phyloP scores from a whole-genome alignment of 805 yeast species.

The Barnettozyma californica region DNA sequence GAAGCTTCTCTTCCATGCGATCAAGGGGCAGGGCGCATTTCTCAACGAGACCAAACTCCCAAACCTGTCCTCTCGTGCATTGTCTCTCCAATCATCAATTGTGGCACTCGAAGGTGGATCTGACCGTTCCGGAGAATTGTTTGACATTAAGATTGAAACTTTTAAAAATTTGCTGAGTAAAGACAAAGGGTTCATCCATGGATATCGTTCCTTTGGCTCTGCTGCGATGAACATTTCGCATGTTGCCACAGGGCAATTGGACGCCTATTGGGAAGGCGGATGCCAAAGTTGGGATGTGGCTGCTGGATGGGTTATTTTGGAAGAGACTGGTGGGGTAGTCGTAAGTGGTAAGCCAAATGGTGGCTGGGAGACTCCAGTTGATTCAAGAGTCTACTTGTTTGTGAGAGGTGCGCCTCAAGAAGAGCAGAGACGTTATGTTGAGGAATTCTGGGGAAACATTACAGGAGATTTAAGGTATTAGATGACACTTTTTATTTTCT shows the following conservation, averaged over 20 bases:
- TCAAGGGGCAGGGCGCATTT: slow-evolving; percentile 50
- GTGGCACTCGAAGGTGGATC: slow-evolving; percentile 60
- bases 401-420: slow-evolving; percentile 42
- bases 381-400: slow-evolving; percentile 50
- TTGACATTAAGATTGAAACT: slow-evolving; percentile 43
- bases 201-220: slow-evolving; percentile 56
- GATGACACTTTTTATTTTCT: slow-evolving; percentile 12
- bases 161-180: slow-evolving; percentile 40
- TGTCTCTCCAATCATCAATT: slow-evolving; percentile 46
- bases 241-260: slow-evolving; percentile 53
- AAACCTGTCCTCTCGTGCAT: slow-evolving; percentile 27
- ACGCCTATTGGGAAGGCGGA: slow-evolving; percentile 69
- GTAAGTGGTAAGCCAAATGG: slow-evolving; percentile 48
- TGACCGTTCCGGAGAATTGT: slow-evolving; percentile 48
- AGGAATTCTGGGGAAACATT: slow-evolving; percentile 46
- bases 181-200: slow-evolving; percentile 55
- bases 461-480: slow-evolving; percentile 40
- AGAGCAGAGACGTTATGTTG: slow-evolving; percentile 40
- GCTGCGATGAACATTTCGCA: slow-evolving; percentile 60
- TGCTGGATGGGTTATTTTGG: slow-evolving; percentile 59
- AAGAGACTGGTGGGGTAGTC: slow-evolving; percentile 53
- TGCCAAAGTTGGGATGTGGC: slow-evolving; percentile 67
- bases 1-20: slow-evolving; percentile 47
- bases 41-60: slow-evolving; percentile 39
- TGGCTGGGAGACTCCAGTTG: slow-evolving; percentile 43